Conservation (phyloP, 2,329 filamentous ascomycete species). For the Torrubiella hemipterigena region DNA sequence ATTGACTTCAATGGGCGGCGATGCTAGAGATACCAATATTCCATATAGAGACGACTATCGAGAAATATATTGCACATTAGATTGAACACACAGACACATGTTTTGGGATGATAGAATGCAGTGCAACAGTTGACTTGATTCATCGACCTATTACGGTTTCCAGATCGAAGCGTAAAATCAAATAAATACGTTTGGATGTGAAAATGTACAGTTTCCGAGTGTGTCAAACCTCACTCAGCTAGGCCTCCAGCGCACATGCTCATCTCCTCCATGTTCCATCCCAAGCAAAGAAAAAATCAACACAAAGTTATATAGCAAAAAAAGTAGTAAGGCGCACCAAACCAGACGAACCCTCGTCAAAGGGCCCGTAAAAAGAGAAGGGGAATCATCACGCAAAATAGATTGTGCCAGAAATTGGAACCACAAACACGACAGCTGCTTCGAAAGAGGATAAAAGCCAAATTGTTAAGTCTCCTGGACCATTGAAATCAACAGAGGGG, state of each 20-base stretch:
- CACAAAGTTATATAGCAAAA: background rate
- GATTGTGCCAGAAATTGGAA: conserved; percentile 1
- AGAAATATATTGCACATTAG: too few relatives aligned
- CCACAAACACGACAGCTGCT: background rate
- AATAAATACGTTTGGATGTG: conserved; percentile 4
- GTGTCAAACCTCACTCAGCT: too few relatives aligned
- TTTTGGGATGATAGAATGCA: too few relatives aligned
- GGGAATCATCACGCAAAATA: conserved; percentile 6
- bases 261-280: conserved; percentile 3
- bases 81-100: too few relatives aligned
- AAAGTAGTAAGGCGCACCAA: conserved; percentile 7
- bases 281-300: conserved; percentile 4
- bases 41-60: too few relatives aligned
- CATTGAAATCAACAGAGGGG: background rate
- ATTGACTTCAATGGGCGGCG: too few relatives aligned
- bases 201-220: conserved; percentile 6
- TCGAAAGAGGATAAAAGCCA: conserved; percentile 1
- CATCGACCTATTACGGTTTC: too few relatives aligned
- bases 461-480: conserved; percentile 1
- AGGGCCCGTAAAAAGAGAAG: conserved; percentile 7
- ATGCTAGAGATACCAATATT: too few relatives aligned
- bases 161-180: too few relatives aligned
- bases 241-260: conserved; percentile 2
- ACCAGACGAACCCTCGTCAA: conserved; percentile 5
- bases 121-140: too few relatives aligned